These are phyloP conservation scores for Aphanoascus verrucosus DNA, from an alignment of 2,329 filamentous ascomycete genomes.

Conservation along the genomic window DNA sequence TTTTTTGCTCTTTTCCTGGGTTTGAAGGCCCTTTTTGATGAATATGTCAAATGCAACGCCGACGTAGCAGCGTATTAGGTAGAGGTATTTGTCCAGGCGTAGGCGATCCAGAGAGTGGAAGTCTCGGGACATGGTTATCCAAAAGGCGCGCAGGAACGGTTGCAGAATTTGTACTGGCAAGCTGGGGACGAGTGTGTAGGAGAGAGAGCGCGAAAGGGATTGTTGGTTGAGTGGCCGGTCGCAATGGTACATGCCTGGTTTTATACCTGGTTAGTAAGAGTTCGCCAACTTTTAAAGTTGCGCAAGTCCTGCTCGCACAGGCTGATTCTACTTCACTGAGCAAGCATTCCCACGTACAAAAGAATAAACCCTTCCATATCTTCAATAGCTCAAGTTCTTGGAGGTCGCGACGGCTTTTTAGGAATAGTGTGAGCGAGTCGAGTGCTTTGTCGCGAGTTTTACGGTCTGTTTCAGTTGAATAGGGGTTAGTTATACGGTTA, in stretches of 20 bases:
- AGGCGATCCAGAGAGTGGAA: slow-evolving; percentile 62
- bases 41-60: slow-evolving; percentile 52
- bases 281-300: too few species aligned
- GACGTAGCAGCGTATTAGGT: slow-evolving; percentile 69
- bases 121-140: slow-evolving; percentile 58
- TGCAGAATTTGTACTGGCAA: slow-evolving; percentile 42
- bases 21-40: slow-evolving; percentile 23
- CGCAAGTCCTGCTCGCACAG: background rate
- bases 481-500: slow-evolving; percentile 13
- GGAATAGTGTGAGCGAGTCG: slow-evolving; percentile 64
- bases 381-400: slow-evolving; percentile 64
- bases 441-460: slow-evolving; percentile 68
- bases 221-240: slow-evolving; percentile 84
- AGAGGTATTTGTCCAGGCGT: slow-evolving; percentile 85
- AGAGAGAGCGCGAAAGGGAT: slow-evolving; percentile 66
- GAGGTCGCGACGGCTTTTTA: slow-evolving; percentile 54
- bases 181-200: slow-evolving; percentile 51
- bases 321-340: background rate
- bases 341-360: slow-evolving; percentile 42
- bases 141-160: slow-evolving; percentile 53
- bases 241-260: slow-evolving; percentile 74
- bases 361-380: slow-evolving; percentile 92
- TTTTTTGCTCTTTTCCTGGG: slow-evolving; percentile 25
- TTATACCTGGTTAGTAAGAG: background rate
- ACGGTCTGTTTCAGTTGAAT: slow-evolving; percentile 49